Percentiles rank a stretch among this genome's conserved stretches.
phyloP scores from a whole-genome alignment of 441 rosid species.

The Croton laevigatus region DNA sequence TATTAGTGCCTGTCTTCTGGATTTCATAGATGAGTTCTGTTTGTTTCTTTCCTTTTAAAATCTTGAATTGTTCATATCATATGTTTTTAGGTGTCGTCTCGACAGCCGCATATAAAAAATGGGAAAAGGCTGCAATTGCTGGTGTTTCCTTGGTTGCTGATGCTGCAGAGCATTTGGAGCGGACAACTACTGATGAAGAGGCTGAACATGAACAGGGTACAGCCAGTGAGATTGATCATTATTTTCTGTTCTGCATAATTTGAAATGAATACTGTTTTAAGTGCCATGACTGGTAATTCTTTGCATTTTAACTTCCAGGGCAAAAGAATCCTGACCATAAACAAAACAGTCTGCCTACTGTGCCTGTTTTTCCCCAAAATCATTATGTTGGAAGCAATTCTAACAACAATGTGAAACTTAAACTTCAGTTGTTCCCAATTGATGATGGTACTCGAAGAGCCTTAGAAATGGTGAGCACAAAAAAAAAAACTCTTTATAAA shows the following conservation, averaged over 20 bases:
- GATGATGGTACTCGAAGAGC: constrained; percentile 83
- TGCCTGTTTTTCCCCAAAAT: constrained; percentile 45
- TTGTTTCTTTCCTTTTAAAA: constrained; percentile 4
- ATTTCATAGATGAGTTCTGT: constrained; percentile 4
- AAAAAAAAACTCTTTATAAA: constrained; percentile 20
- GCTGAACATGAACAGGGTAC: constrained; percentile 43
- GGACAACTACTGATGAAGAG: constrained; percentile 50
- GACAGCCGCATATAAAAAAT: constrained; percentile 74
- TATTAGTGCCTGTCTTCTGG: constrained; percentile 1
- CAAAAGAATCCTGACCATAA: constrained; percentile 37
- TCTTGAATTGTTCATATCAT: neutral
- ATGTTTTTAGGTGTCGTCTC: constrained; percentile 34
- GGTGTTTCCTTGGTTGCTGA: constrained; percentile 99
- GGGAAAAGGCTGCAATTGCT: constrained; percentile 99
- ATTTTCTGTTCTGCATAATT: constrained; percentile 20
- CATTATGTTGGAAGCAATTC: constrained; percentile 47
- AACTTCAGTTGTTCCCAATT: constrained; percentile 93
- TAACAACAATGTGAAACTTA: constrained; percentile 59
- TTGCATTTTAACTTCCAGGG: constrained; percentile 38
- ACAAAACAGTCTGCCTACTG: constrained; percentile 41
- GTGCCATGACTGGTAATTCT: constrained; percentile 17
- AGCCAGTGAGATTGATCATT: constrained; percentile 29
- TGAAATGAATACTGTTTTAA: constrained; percentile 17
- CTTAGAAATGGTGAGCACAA: constrained; percentile 78
- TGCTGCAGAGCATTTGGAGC: constrained; percentile 98